Evolutionary conservation across 106 monocot genomes (phyloP).

Genomic region (Vanilla planifolia): DNA sequence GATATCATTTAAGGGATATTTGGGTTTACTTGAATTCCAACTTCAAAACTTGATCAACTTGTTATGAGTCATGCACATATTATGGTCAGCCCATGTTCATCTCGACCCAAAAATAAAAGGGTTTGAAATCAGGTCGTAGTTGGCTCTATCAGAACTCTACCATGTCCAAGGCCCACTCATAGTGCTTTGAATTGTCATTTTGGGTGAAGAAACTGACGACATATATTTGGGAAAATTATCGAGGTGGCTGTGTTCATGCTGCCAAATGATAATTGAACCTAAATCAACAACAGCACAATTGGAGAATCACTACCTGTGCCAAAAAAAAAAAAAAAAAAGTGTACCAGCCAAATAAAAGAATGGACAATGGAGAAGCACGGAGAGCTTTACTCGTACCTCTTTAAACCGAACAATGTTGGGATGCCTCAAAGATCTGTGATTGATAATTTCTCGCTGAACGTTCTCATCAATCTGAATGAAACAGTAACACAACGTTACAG

Average conservation of each 20-base stretch:
- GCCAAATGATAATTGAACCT: not conserved
- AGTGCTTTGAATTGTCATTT: too few relatives aligned
- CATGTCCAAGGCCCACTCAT: too few relatives aligned
- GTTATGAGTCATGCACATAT: too few relatives aligned
- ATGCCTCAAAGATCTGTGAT: slow-evolving; percentile 64
- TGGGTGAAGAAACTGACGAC: too few relatives aligned
- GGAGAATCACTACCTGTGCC: not conserved
- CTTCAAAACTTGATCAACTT: too few relatives aligned
- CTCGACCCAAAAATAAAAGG: too few relatives aligned
- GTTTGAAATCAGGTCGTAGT: too few relatives aligned
- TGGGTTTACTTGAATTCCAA: too few relatives aligned
- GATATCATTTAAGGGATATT: too few relatives aligned
- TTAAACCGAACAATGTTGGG: slow-evolving; percentile 64
- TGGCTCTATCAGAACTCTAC: too few relatives aligned
- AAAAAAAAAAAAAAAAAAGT: not conserved
- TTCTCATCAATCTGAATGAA: slow-evolving; percentile 64
- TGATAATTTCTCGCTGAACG: slow-evolving; percentile 76
- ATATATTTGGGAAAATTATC: too few relatives aligned
- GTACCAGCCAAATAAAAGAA: not conserved
- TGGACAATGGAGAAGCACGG: not conserved
- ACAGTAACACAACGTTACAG: not conserved
- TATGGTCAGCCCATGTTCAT: too few relatives aligned
- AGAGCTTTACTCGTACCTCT: slow-evolving; percentile 29
- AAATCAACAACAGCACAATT: not conserved
- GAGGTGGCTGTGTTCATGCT: not conserved